A percentile compares a stretch with the other conserved stretches of the same genome.
Conservation (phyloP, 139 green algal species). For the Tetraselmis striata region DNA sequence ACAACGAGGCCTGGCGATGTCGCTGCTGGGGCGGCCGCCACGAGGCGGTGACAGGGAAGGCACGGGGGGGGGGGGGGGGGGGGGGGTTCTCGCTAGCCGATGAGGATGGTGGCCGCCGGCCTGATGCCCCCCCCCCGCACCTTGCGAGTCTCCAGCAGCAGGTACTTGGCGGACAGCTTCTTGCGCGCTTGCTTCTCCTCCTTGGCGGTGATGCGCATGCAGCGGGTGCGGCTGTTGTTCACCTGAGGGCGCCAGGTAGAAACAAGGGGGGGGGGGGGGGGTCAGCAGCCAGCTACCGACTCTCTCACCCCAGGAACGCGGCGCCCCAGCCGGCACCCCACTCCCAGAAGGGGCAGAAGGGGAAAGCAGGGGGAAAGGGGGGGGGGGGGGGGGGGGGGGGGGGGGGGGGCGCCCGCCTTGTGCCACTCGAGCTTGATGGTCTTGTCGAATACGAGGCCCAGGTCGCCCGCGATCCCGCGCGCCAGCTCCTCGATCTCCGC, state of each 20-base stretch:
- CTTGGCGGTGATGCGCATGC: constrained; percentile 43
- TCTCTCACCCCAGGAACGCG: too few species aligned
- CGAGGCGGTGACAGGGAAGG: too few species aligned
- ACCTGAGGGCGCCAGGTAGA: neutral
- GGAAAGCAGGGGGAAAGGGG: too few species aligned
- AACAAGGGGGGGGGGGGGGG: constrained; percentile 59
- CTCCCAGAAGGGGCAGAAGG: too few species aligned
- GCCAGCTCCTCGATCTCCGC: constrained; percentile 1
- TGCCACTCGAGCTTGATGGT: constrained; percentile 91
- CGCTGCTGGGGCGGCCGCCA: too few species aligned
- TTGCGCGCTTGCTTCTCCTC: constrained; percentile 81
- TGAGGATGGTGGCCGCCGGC: too few species aligned
- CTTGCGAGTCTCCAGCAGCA: constrained; percentile 81
- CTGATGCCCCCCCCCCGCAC: too few species aligned
- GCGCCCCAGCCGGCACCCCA: too few species aligned
- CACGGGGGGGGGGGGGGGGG: too few species aligned
- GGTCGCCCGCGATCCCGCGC: constrained; percentile 41
- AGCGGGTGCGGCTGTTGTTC: neutral
- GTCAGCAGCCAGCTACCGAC: constrained; percentile 70
- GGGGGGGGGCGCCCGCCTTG: constrained; percentile 28
- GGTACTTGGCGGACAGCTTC: constrained; percentile 73
- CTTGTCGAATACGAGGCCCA: constrained; percentile 80
- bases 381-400: too few species aligned
- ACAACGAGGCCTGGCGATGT: too few species aligned
- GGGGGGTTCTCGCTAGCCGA: too few species aligned